A percentile compares a stretch with the other conserved stretches of the same genome.
Evolutionary conservation across 495 filamentous ascomycete species (phyloP).

Genomic region (Massariosphaeria phaeospora): DNA sequence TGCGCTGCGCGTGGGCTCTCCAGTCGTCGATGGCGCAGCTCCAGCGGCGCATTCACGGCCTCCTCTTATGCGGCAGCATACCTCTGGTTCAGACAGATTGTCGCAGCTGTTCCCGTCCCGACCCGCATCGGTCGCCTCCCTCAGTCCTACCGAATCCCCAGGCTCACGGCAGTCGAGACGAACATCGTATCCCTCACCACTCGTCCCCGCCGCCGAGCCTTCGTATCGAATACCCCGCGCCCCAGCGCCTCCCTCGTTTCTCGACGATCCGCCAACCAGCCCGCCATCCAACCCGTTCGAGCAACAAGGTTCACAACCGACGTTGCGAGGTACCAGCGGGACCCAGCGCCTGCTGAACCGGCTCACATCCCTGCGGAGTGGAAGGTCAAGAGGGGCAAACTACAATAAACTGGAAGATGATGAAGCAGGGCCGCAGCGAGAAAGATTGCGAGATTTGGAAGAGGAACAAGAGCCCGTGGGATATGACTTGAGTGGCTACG

Average conservation of each 20-base stretch:
- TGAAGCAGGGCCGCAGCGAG: conserved; percentile 2
- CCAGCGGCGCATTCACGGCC: conserved; percentile 4
- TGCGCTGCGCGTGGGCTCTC: conserved; percentile 30
- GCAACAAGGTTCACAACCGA: conserved; percentile 1
- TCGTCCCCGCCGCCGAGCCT: conserved; percentile 23
- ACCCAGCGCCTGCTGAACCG: conserved; percentile 24
- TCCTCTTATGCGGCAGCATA: conserved; percentile 17
- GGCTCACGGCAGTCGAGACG: conserved; percentile 26
- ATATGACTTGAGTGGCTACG: conserved; percentile 32
- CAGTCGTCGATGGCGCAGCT: conserved; percentile 15
- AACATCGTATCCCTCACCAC: conserved; percentile 23
- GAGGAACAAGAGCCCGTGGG: conserved; percentile 25
- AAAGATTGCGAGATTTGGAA: conserved; percentile 18
- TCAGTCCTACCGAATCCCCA: conserved; percentile 3
- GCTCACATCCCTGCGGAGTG: conserved; percentile 21
- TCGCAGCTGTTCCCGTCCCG: conserved; percentile 33
- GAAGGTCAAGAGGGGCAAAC: conserved; percentile 4
- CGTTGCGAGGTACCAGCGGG: background rate
- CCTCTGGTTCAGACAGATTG: conserved; percentile 24
- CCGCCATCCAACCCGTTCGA: conserved; percentile 10
- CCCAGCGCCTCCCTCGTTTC: conserved; percentile 26
- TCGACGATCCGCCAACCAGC: conserved; percentile 25
- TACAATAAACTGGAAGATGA: conserved; percentile 31
- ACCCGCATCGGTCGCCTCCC: conserved; percentile 17
- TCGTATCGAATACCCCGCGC: conserved; percentile 29